phyloP scores from a whole-genome alignment of 2,329 filamentous ascomycete species.

The Juglanconis sp. region DNA sequence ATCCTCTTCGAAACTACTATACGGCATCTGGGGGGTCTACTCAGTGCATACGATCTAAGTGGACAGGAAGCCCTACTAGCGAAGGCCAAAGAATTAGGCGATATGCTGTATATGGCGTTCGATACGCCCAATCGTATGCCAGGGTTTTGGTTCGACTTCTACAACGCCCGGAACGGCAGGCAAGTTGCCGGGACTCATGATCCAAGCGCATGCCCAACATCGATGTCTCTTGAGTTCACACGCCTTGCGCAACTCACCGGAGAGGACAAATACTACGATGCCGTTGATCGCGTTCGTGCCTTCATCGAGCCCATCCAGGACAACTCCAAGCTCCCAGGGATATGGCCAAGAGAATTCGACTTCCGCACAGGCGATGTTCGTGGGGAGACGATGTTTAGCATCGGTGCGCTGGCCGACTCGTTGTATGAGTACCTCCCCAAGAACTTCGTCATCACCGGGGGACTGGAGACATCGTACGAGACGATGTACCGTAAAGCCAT shows the following conservation, averaged over 20 bases:
- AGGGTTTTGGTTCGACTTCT: constrained; percentile 54
- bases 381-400: constrained; percentile 40
- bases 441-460: constrained; percentile 64
- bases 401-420: constrained; percentile 54
- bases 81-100: constrained; percentile 76
- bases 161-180: constrained; percentile 31
- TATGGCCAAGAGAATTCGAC: constrained; percentile 70
- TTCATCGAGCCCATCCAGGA: constrained; percentile 68
- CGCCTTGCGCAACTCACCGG: constrained; percentile 67
- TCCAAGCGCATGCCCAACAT: constrained; percentile 45
- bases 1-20: constrained; percentile 92
- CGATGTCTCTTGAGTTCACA: constrained; percentile 68
- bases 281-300: constrained; percentile 55
- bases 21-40: constrained; percentile 80
- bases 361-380: constrained; percentile 44
- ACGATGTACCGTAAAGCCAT: constrained; percentile 55
- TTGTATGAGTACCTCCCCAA: constrained; percentile 60
- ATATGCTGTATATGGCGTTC: constrained; percentile 66
- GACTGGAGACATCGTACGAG: constrained; percentile 57
- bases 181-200: constrained; percentile 34
- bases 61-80: constrained; percentile 66
- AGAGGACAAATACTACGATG: constrained; percentile 70
- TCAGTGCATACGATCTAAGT: constrained; percentile 84
- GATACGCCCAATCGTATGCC: constrained; percentile 46
- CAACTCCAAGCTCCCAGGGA: constrained; percentile 66